Evolutionary conservation across 176 grass and related monocot species (phyloP).

Genomic region (Canna indica): DNA sequence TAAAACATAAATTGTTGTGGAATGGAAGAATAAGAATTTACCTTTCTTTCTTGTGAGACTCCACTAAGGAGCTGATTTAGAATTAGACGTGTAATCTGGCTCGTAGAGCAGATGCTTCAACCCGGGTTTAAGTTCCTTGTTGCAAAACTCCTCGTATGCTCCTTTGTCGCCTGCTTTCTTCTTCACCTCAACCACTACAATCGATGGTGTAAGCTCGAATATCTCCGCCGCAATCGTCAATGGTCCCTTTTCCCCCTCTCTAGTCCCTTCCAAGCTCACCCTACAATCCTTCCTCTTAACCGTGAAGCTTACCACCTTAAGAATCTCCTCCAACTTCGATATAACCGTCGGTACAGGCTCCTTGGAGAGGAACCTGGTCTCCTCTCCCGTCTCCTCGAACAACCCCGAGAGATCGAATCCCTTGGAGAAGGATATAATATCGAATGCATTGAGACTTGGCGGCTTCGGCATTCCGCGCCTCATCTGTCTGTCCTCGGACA

Average conservation of each 20-base stretch:
- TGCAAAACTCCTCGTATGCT: constrained; percentile 15
- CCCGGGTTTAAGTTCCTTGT: constrained; percentile 13
- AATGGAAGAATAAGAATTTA: neutral
- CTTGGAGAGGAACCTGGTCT: constrained; percentile 9
- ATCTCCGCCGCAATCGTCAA: constrained; percentile 16
- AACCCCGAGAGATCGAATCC: constrained; percentile 11
- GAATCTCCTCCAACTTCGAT: constrained; percentile 15
- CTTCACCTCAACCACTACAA: constrained; percentile 15
- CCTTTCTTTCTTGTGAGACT: neutral
- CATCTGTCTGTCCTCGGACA: neutral
- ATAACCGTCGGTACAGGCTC: neutral
- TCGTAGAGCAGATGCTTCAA: neutral
- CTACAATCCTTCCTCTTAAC: constrained; percentile 8
- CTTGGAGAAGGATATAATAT: constrained; percentile 15
- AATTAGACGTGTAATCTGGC: neutral
- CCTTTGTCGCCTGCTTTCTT: constrained; percentile 7
- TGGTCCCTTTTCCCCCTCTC: constrained; percentile 6
- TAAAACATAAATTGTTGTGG: neutral
- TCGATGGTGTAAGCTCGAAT: constrained; percentile 13
- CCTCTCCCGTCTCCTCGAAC: constrained; percentile 10
- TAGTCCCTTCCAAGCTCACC: constrained; percentile 18
- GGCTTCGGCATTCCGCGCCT: neutral
- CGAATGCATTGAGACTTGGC: constrained; percentile 12
- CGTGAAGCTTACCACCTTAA: constrained; percentile 11
- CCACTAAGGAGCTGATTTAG: no score